A percentile compares a stretch with the other conserved stretches of the same genome.
Conservation (phyloP, 192 early-diverging fungal genomes). For the Coemansia sp. region DNA sequence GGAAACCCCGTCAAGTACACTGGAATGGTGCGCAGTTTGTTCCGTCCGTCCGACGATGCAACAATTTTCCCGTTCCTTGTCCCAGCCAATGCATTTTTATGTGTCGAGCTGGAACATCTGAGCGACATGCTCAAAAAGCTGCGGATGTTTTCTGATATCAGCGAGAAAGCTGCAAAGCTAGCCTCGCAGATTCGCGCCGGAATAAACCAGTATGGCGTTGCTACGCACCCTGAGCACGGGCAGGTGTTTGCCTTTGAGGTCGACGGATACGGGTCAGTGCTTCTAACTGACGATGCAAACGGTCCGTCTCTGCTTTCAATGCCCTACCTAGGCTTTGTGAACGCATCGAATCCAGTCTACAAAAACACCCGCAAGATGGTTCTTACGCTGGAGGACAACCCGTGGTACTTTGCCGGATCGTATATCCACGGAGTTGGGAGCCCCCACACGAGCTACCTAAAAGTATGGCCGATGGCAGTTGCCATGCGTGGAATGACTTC, state of each 20-base stretch:
- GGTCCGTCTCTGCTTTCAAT: conserved; percentile 62
- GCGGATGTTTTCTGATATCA: conserved; percentile 24
- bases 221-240: conserved; percentile 55
- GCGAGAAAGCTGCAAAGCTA: conserved; percentile 39
- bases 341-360: conserved; percentile 53
- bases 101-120: conserved; percentile 57
- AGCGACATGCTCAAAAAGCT: conserved; percentile 39
- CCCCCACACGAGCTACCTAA: conserved; percentile 57
- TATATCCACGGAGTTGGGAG: conserved; percentile 60
- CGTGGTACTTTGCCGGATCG: conserved; percentile 61
- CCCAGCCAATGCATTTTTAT: conserved; percentile 53
- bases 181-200: conserved; percentile 54
- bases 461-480: conserved; percentile 70
- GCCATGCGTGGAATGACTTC: conserved; percentile 58
- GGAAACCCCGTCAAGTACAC: conserved; percentile 45
- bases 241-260: conserved; percentile 66
- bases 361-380: conserved; percentile 57
- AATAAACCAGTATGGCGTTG: conserved; percentile 52
- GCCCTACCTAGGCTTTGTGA: conserved; percentile 61
- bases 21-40: conserved; percentile 43
- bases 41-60: conserved; percentile 45
- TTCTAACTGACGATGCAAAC: conserved; percentile 74
- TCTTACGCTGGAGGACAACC: conserved; percentile 58
- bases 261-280: conserved; percentile 64
- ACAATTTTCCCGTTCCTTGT: conserved; percentile 45